Evolutionary conservation across 768 basidiomycete species (phyloP), one percentile per base, ranked within the genome.

Genomic region (Hericium coralloides): DNA sequence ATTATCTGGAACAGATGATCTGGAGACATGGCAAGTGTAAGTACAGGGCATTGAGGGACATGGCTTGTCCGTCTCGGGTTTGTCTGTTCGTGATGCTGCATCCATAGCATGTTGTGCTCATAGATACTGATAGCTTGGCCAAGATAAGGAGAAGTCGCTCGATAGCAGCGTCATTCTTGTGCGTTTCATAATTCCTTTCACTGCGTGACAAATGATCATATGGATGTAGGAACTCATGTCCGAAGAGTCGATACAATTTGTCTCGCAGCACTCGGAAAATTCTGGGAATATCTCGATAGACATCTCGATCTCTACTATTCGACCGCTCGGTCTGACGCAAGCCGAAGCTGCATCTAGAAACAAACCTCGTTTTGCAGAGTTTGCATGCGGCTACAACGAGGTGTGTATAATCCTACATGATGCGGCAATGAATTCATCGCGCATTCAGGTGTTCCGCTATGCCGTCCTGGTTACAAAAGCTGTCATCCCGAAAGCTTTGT

Each of bases 361-460:
- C 53, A 93, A 91, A 67, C 91, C 90, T 12, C 79, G 80, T n/a
- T 92, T 93, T 64, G 75, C 79, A 0, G 88, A 94, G 54, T 94
- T 88, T 66, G 74, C 81, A 1, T 93, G 86, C 64, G 76, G 72
- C 53, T 69, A 83, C 59, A 62, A 71, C 8, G 85, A 91, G 75
- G 91, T 89, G 43, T 72, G 47, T 4, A 20, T 23, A 15, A n/a
- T 15, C 6, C 10, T 4, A 7, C 15, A 12, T 38, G 23, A 4
- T 5, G 7, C 15, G 12, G 7, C 20, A 7, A 50, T 12, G 4
- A 18, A 23, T 9, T 25, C 20, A 55, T 26, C 25, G 10, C 31
- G 1, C 52, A 10, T 7, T 0, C 36, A 93, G 89, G 88, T 95
- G 25, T 84, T 76, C 64, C 77, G 82, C 22, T 95, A 83, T 70